Conservation (phyloP, 2,329 filamentous ascomycete genomes). For the Eurotiales sp. region DNA sequence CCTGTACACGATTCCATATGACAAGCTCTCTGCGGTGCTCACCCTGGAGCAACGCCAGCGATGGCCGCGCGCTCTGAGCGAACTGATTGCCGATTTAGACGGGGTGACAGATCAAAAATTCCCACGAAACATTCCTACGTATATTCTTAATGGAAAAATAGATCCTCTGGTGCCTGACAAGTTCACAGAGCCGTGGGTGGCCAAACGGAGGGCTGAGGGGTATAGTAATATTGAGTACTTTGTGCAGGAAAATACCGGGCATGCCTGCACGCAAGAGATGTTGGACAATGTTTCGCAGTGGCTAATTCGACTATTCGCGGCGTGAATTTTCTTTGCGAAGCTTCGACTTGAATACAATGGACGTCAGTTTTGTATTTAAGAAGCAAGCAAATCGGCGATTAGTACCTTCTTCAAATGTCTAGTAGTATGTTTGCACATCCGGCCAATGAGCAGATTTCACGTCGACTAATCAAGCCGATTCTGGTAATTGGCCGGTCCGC, state of each 20-base stretch:
- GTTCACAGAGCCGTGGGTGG: conserved; percentile 11
- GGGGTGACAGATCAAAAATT: background rate
- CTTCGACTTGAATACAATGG: background rate
- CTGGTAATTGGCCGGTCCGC: too few relatives aligned
- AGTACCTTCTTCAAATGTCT: too few relatives aligned
- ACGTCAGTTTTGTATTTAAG: too few relatives aligned
- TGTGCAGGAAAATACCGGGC: conserved; percentile 12
- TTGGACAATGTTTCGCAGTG: conserved; percentile 9
- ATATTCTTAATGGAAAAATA: conserved; percentile 10
- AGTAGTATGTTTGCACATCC: too few relatives aligned
- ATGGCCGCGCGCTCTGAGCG: conserved; percentile 6
- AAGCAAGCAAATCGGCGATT: too few relatives aligned
- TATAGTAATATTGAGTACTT: conserved; percentile 10
- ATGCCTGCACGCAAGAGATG: conserved; percentile 5
- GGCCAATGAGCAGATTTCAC: too few relatives aligned
- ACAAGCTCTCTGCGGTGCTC: background rate
- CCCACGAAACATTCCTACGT: conserved; percentile 7
- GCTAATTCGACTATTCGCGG: background rate
- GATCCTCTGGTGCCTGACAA: conserved; percentile 11
- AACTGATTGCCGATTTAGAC: conserved; percentile 1
- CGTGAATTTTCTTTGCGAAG: background rate
- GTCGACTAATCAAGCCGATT: too few relatives aligned
- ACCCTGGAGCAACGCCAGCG: conserved; percentile 8
- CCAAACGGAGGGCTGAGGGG: background rate
- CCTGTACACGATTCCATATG: background rate